A percentile compares a stretch with the other conserved stretches of the same genome.
These are phyloP conservation scores for Boletus insuetus DNA, from an alignment of 768 basidiomycete genomes.

Conservation along the genomic window DNA sequence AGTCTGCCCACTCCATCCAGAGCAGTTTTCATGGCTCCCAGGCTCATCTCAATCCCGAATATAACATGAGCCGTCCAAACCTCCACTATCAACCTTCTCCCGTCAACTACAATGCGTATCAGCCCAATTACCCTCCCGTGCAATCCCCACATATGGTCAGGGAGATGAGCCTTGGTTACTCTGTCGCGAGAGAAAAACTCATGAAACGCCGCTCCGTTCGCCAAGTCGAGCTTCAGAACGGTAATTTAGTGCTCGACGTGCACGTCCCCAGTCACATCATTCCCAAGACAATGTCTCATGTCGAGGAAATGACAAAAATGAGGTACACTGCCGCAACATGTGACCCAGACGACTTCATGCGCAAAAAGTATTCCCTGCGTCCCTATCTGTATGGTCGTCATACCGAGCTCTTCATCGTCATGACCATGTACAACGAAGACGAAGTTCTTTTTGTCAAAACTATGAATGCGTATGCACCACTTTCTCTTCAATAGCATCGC, in stretches of 20 bases:
- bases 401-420: constrained; percentile 92
- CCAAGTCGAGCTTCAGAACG: constrained; percentile 76
- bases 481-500: neutral
- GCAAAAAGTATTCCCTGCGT: constrained; percentile 70
- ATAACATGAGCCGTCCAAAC: constrained; percentile 54
- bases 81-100: constrained; percentile 38
- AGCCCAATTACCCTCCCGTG: constrained; percentile 59
- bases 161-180: constrained; percentile 55
- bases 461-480: constrained; percentile 70
- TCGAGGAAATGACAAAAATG: constrained; percentile 81
- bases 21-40: constrained; percentile 63
- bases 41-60: constrained; percentile 61
- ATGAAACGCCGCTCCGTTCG: constrained; percentile 78
- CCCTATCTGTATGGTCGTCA: constrained; percentile 76
- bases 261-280: constrained; percentile 77
- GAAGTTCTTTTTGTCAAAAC: constrained; percentile 74
- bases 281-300: constrained; percentile 56
- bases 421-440: constrained; percentile 97
- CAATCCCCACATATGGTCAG: constrained; percentile 49
- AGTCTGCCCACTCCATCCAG: constrained; percentile 61
- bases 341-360: constrained; percentile 86
- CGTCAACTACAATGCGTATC: constrained; percentile 43
- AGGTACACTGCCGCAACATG: constrained; percentile 87
- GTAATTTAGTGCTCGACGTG: constrained; percentile 84
- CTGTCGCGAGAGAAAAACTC: constrained; percentile 70